Evolutionary conservation across 768 basidiomycete species (phyloP), one percentile per base, ranked within the genome.

Genomic region (Trametes sanguinea): DNA sequence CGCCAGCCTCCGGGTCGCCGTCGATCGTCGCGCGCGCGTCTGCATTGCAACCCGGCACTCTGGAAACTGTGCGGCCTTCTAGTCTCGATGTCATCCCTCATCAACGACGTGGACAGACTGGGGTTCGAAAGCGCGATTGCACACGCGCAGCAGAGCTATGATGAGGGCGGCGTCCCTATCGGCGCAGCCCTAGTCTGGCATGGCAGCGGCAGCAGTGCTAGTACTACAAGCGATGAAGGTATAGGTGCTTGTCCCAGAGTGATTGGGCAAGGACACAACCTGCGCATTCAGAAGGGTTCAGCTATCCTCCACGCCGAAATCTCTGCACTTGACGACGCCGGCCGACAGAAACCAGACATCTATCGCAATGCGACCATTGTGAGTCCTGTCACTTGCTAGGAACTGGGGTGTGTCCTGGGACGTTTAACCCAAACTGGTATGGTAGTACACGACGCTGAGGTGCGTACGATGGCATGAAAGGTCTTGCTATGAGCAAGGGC

Each of bases 141-240:
- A 3, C 77, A 86, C 63, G 86, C 83, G 0, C 69, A 69, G 35
- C 77, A 78, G 53, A 79, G 84, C 57, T 77, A 77, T 43, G 67
- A 60, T 0, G 80, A 87, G 61, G 83, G 85, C 1, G 86, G 87
- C 0, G 76, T 87, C n/a, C 85, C 86, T 10, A 88, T 88, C 63
- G 86, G 87, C 10, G 81, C 82, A 3, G 80, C 78, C 1, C 73
- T 87, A 43, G 67, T 82, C 47, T 46, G 61, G 46, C 37, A 69
- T 30, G 51, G 57, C 37, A 22, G 61, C 52, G 56, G 51, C 27
- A 52, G 61, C n/a, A 58, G 60, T 6, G 33, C 33, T 22, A 22
- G 22, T 22, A 22, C 22, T 22, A 22, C 22, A 22, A 22, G 22
- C 22, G 22, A 22, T 22, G 22, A 22, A 22, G 22, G 22, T 22